phyloP scores from a whole-genome alignment of 176 grass and related monocot species.

The Stipa capillata region DNA sequence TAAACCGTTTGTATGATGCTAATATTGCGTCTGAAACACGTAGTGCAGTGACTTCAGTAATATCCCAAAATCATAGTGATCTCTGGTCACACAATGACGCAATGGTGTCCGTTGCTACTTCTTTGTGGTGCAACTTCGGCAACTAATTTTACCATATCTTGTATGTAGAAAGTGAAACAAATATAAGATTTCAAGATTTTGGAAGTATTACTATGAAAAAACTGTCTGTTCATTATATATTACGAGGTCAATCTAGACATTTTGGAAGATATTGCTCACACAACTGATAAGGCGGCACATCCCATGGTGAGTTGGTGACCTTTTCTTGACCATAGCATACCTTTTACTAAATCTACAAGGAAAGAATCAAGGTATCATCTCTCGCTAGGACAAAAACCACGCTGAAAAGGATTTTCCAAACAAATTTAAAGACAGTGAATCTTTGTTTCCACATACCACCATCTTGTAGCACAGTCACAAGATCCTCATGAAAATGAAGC shows the following conservation, averaged over 20 bases:
- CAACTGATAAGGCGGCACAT: not conserved
- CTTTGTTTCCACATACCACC: conserved; percentile 42
- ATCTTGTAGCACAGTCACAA: conserved; percentile 30
- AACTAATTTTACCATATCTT: not conserved
- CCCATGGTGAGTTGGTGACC: not conserved
- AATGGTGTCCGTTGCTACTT: not conserved
- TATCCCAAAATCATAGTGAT: not conserved
- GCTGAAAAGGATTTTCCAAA: not conserved
- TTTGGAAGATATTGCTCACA: not conserved
- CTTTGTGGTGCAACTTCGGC: not conserved
- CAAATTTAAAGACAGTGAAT: conserved; percentile 1
- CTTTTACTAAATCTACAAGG: not conserved
- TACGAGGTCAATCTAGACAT: not conserved
- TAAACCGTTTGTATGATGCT: not conserved
- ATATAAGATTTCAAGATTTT: not conserved
- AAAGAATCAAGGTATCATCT: not conserved
- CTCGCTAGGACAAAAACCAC: not conserved
- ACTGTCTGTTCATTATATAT: not conserved
- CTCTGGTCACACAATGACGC: not conserved
- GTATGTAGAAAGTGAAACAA: not conserved
- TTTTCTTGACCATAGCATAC: not conserved
- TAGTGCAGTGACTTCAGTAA: not conserved
- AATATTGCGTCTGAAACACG: not conserved
- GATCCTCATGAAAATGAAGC: conserved; percentile 26
- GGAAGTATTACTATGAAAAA: not conserved